Evolutionary conservation across 805 yeast species (phyloP).

Genomic region (Ogataea siamensis): DNA sequence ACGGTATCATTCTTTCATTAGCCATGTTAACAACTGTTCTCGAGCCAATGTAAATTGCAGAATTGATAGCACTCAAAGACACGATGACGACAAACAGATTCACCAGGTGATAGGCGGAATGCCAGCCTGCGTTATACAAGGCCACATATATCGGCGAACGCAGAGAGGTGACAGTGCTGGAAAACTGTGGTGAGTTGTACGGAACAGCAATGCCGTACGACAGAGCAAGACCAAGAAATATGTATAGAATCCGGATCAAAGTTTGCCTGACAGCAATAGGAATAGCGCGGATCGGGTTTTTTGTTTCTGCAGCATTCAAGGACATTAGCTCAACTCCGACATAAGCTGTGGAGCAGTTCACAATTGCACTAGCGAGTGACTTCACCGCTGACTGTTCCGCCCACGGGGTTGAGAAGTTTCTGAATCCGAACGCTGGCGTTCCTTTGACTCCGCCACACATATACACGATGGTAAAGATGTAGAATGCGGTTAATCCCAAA

Average conservation of each 20-base stretch:
- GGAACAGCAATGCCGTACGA: constrained; percentile 61
- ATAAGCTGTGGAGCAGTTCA: constrained; percentile 79
- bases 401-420: constrained; percentile 46
- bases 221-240: constrained; percentile 53
- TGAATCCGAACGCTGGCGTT: constrained; percentile 26
- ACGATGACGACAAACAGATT: constrained; percentile 63
- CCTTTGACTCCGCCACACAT: constrained; percentile 37
- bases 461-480: constrained; percentile 39
- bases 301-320: constrained; percentile 60
- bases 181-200: constrained; percentile 47
- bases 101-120: constrained; percentile 48
- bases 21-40: constrained; percentile 67
- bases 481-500: constrained; percentile 35
- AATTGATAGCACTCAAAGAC: constrained; percentile 67
- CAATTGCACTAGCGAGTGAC: constrained; percentile 32
- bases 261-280: constrained; percentile 59
- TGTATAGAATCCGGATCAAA: constrained; percentile 50
- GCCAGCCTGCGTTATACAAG: constrained; percentile 49
- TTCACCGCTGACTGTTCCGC: constrained; percentile 47
- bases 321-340: constrained; percentile 56
- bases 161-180: constrained; percentile 39
- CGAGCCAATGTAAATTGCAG: constrained; percentile 67
- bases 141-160: constrained; percentile 51
- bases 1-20: constrained; percentile 45
- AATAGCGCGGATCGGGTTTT: constrained; percentile 55